phyloP scores from a whole-genome alignment of 371 early-diverging fungal species.

The Lichtheimia ornata region DNA sequence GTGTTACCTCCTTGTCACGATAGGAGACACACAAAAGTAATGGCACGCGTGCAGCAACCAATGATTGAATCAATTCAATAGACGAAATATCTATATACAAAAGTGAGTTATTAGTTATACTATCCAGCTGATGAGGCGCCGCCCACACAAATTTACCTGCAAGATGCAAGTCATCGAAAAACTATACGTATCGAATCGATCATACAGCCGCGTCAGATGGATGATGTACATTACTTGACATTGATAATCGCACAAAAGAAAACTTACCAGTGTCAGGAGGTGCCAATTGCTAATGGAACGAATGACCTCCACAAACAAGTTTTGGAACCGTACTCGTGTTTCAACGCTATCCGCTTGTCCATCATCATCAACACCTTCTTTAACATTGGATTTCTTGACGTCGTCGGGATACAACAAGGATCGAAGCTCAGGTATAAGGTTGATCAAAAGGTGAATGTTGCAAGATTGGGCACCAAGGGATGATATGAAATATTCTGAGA shows the following conservation, averaged over 20 bases:
- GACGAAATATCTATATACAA: conserved; percentile 33
- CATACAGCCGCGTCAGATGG: background rate
- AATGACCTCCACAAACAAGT: conserved; percentile 42
- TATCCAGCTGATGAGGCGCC: background rate
- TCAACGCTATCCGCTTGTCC: conserved; percentile 41
- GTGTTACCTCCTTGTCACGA: conserved; percentile 35
- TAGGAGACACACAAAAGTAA: conserved; percentile 34
- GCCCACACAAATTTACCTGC: conserved; percentile 28
- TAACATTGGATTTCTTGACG: background rate
- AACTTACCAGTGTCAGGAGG: conserved; percentile 44
- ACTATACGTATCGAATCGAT: conserved; percentile 17
- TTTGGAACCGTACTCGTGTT: conserved; percentile 41
- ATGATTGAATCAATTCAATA: conserved; percentile 36
- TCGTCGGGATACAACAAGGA: conserved; percentile 22
- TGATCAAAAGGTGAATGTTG: conserved; percentile 34
- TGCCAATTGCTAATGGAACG: conserved; percentile 40
- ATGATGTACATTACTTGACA: background rate
- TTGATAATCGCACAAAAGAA: background rate
- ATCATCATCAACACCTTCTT: background rate
- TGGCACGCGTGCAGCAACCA: conserved; percentile 30
- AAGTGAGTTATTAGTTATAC: background rate
- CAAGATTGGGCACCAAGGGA: conserved; percentile 34
- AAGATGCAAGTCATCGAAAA: conserved; percentile 48
- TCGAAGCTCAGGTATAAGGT: conserved; percentile 41
- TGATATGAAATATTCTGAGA: conserved; percentile 31